phyloP scores from a whole-genome alignment of 495 filamentous ascomycete genomes.

The Hypoxylon crocopeplum region DNA sequence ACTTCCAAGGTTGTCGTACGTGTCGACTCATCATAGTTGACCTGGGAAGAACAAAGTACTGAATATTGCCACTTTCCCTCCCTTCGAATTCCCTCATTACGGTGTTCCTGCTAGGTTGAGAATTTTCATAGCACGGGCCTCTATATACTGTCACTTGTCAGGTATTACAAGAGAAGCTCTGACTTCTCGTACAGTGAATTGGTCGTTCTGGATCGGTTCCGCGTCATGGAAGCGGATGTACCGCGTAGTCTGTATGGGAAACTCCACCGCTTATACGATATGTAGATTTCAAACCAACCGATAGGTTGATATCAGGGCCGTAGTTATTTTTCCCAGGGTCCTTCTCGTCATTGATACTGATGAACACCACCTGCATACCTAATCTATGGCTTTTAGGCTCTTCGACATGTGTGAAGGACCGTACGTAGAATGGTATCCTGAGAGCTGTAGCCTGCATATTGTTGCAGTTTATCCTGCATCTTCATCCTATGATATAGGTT shows the following conservation, averaged over 20 bases:
- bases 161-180: constrained; percentile 26
- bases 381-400: neutral
- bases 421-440: constrained; percentile 1
- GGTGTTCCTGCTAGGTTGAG: constrained; percentile 30
- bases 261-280: neutral
- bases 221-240: constrained; percentile 18
- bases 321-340: constrained; percentile 4
- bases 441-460: constrained; percentile 11
- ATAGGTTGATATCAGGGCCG: neutral
- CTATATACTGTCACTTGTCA: constrained; percentile 33
- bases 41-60: neutral
- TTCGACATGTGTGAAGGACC: neutral
- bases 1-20: too few species aligned
- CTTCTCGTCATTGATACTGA: neutral
- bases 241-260: neutral
- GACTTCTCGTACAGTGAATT: constrained; percentile 22
- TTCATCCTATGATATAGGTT: neutral
- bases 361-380: neutral
- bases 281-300: neutral
- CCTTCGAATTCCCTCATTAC: constrained; percentile 31
- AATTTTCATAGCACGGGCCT: constrained; percentile 35
- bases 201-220: constrained; percentile 29
- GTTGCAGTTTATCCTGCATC: constrained; percentile 1
- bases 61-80: constrained; percentile 21
- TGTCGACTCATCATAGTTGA: neutral